phyloP scores from a whole-genome alignment of 257 asterid species.

The Nicotiana benthamiana region DNA sequence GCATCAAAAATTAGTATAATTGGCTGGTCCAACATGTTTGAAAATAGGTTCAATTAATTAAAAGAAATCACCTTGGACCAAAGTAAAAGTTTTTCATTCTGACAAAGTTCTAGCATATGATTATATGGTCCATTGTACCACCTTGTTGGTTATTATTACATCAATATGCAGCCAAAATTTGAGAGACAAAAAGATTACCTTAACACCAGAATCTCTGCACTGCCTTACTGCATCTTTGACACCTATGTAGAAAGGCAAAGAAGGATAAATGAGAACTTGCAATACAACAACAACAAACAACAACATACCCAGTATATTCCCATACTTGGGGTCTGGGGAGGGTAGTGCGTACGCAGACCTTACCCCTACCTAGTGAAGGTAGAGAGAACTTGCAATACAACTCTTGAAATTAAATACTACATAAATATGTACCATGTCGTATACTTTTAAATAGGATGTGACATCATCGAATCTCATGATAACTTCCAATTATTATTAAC shows the following conservation, averaged over 20 bases:
- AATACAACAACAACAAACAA: background rate
- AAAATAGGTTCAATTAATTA: background rate
- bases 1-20: background rate
- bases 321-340: too few species aligned
- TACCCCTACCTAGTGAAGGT: too few species aligned
- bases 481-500: background rate
- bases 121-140: background rate
- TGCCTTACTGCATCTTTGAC: slow-evolving; percentile 84
- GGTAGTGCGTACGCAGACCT: too few species aligned
- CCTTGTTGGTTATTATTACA: background rate
- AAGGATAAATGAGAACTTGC: slow-evolving; percentile 5
- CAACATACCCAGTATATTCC: too few species aligned
- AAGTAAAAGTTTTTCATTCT: background rate
- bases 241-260: slow-evolving; percentile 34
- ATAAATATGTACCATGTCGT: background rate
- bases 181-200: slow-evolving; percentile 37
- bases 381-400: background rate
- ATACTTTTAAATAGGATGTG: background rate
- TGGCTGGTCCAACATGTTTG: background rate
- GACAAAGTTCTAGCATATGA: background rate
- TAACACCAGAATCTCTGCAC: slow-evolving; percentile 84
- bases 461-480: background rate
- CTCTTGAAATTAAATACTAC: background rate
- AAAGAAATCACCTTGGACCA: background rate
- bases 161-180: background rate